Conservation (phyloP, 2,329 filamentous ascomycete genomes). For the Curvularia spicifera region DNA sequence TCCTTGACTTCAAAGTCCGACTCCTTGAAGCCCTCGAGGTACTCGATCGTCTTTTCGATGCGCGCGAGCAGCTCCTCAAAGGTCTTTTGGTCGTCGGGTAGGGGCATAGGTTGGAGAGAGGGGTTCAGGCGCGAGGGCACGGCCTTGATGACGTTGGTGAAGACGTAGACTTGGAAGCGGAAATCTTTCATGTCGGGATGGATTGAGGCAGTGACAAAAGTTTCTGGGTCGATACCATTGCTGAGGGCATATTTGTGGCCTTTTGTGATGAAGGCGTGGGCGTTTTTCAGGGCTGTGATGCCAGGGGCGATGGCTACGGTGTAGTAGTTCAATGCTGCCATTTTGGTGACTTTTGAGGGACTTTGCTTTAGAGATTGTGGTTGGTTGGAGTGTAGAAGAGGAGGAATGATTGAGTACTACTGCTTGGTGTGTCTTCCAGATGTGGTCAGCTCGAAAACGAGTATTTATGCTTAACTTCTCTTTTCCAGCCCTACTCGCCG, state of each 20-base stretch:
- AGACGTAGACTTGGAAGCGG: slow-evolving; percentile 57
- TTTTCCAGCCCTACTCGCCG: background rate
- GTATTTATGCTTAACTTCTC: background rate
- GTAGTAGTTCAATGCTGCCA: slow-evolving; percentile 38
- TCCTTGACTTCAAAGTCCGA: slow-evolving; percentile 55
- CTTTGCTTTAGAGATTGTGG: background rate
- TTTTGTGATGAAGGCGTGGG: slow-evolving; percentile 54
- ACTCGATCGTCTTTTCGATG: slow-evolving; percentile 56
- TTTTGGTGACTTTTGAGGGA: slow-evolving; percentile 4
- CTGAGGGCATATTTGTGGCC: slow-evolving; percentile 51
- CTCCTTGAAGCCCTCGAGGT: slow-evolving; percentile 54
- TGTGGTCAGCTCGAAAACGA: background rate
- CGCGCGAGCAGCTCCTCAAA: slow-evolving; percentile 58
- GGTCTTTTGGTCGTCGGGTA: slow-evolving; percentile 56
- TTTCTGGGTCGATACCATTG: slow-evolving; percentile 45
- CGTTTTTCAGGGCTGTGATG: slow-evolving; percentile 53
- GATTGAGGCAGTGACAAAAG: slow-evolving; percentile 53
- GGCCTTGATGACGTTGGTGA: slow-evolving; percentile 53
- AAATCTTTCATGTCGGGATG: slow-evolving; percentile 59
- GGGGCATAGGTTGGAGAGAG: slow-evolving; percentile 38
- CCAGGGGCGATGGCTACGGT: slow-evolving; percentile 52
- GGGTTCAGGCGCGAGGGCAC: slow-evolving; percentile 49
- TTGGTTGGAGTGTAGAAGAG: background rate
- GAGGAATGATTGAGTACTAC: no score
- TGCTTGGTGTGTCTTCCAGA: background rate